Conservation (phyloP, 2,329 filamentous ascomycete species). For the Sclerotinia spermophila region DNA sequence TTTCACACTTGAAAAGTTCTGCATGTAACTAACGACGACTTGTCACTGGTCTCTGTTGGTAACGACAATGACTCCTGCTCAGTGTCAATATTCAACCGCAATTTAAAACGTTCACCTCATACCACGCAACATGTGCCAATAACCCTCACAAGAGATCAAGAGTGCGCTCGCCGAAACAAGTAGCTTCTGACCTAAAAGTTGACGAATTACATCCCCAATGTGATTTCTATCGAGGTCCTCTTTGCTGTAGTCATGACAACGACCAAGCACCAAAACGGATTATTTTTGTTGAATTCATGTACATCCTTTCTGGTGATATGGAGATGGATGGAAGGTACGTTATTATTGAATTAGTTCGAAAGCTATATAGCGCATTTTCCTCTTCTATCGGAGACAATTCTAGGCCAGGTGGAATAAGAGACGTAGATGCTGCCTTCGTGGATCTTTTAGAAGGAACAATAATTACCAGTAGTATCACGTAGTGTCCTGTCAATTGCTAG, state of each 20-base stretch:
- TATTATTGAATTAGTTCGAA: constrained; percentile 42
- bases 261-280: constrained; percentile 50
- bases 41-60: constrained; percentile 9
- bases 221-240: constrained; percentile 41
- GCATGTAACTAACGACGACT: not conserved
- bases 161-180: constrained; percentile 46
- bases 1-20: not conserved
- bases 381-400: constrained; percentile 39
- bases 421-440: not conserved
- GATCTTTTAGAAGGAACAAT: not conserved
- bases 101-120: not conserved
- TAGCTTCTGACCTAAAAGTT: constrained; percentile 45
- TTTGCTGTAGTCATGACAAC: constrained; percentile 47
- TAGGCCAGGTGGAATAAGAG: constrained; percentile 6
- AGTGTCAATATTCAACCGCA: not conserved
- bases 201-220: constrained; percentile 43
- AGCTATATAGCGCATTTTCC: constrained; percentile 42
- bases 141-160: constrained; percentile 52
- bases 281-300: constrained; percentile 39
- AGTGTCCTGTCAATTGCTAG: not conserved
- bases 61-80: constrained; percentile 38
- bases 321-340: constrained; percentile 48
- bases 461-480: not conserved
- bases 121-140: constrained; percentile 32
- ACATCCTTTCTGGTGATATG: constrained; percentile 40